These are phyloP conservation scores for Rhizoclosmatium sp. DNA, from an alignment of 192 early-diverging fungal genomes.

Conservation along the genomic window DNA sequence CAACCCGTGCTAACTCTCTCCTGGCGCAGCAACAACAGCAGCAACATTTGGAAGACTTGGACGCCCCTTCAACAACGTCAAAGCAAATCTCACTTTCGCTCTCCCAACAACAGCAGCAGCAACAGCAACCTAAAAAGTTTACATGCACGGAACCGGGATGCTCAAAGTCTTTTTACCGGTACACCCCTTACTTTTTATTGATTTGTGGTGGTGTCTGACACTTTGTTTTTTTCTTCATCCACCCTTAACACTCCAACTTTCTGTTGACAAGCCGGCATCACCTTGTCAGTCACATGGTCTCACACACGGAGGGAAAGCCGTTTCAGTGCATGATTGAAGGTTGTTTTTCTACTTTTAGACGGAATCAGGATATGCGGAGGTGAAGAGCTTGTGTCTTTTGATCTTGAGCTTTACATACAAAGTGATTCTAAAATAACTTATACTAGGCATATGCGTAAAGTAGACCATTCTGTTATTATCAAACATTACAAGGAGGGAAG, in stretches of 20 bases:
- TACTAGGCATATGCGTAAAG: slow-evolving; percentile 20
- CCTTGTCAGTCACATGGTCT: slow-evolving; percentile 19
- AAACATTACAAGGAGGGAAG: neutral
- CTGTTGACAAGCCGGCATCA: neutral
- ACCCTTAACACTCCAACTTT: too few relatives aligned
- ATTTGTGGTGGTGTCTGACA: too few relatives aligned
- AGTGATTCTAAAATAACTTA: neutral
- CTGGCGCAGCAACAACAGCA: neutral
- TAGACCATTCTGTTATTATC: neutral
- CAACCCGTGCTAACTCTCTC: neutral
- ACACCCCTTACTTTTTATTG: too few relatives aligned
- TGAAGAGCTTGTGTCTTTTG: neutral
- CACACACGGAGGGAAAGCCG: slow-evolving; percentile 17
- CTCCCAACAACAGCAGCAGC: neutral
- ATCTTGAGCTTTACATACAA: too few relatives aligned
- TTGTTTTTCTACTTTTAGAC: slow-evolving; percentile 11
- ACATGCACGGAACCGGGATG: neutral
- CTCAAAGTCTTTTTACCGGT: slow-evolving; percentile 3
- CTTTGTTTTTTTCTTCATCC: too few relatives aligned
- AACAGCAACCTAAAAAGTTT: neutral
- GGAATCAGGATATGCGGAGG: slow-evolving; percentile 22
- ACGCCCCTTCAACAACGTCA: neutral
- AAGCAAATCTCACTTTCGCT: neutral
- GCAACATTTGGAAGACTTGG: neutral
- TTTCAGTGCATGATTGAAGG: slow-evolving; percentile 5